Evolutionary conservation across 2,329 filamentous ascomycete species (phyloP).

Genomic region (Teratosphaeria destructans): DNA sequence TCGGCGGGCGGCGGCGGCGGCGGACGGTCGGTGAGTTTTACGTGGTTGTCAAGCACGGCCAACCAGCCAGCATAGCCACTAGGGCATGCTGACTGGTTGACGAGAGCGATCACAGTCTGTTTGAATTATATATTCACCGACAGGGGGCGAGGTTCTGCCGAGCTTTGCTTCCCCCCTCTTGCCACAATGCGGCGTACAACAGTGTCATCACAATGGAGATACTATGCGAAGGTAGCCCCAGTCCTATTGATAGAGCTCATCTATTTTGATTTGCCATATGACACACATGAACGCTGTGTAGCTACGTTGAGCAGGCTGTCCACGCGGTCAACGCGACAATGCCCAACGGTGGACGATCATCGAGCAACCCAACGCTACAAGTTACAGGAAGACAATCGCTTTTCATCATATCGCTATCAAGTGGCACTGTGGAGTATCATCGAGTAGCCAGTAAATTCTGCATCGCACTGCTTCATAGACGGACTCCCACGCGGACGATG

Average conservation of each 20-base stretch:
- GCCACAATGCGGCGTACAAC: neutral
- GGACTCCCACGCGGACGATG: too few species aligned
- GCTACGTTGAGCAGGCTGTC: neutral
- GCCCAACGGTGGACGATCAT: neutral
- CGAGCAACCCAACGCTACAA: too few species aligned
- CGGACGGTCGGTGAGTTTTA: neutral
- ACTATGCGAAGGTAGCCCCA: neutral
- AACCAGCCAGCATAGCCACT: neutral
- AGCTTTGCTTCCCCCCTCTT: neutral
- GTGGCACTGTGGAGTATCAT: too few species aligned
- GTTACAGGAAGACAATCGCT: too few species aligned
- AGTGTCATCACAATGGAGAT: neutral
- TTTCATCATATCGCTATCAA: too few species aligned
- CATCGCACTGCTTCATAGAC: too few species aligned
- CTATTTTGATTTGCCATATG: neutral
- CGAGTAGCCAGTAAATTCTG: too few species aligned
- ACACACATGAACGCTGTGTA: neutral
- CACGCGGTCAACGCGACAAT: neutral
- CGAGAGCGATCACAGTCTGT: neutral
- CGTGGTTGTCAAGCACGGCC: neutral
- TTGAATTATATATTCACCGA: neutral
- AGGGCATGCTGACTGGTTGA: neutral
- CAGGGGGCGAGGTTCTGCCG: neutral
- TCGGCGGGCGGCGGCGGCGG: too few species aligned
- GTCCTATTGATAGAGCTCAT: neutral